Evolutionary conservation across 2,329 filamentous ascomycete species (phyloP), one percentile per base, ranked within the genome.

Genomic region (Mollisiaceae sp.): DNA sequence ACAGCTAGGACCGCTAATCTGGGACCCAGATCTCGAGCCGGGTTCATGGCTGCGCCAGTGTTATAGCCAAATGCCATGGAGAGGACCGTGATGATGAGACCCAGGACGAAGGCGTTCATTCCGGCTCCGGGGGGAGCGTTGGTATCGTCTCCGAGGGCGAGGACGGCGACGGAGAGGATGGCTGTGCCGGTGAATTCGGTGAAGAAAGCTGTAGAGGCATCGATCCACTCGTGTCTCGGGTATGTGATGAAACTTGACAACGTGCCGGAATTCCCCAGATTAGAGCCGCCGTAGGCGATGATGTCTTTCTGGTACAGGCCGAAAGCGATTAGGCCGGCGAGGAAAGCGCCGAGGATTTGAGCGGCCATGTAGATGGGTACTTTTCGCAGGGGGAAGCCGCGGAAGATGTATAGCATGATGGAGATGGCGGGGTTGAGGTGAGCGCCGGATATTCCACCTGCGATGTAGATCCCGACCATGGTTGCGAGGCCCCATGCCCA

Each of bases 401-500:
- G 81, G 70, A 79, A 85, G 67, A 82, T 78, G 74, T 77, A 82
- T 14, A 82, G 73, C 75, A 82, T 79, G 3, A 79, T 72, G 2
- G 80, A 81, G 38, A 82, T 76, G 9, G 77, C 74, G 0, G 80
- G 81, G 59, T 82, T 82, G 20, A 82, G 74, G 61, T 82, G 80
- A 2, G 79, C 81, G 60, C 81, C 80, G 4, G 80, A 82, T 20
- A 82, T 78, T 62, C 80, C 81, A 77, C 80, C 80, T 22, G 78
- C 80, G 41, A 82, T 78, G 65, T 82, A 82, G 67, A 82, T 81
- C 11, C 75, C 81, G 38, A 81, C 76, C 82, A 86, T 87, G 24
- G 81, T 80, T 1, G 82, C 83, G 15, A 86, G 77, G 1, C 84
- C 85, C 85, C 84, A 87, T 5, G 80, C 78, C 78, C 77, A 81